Evolutionary conservation across 345 rosid genomes (phyloP), one percentile per base, ranked within the genome.

Genomic region (Eucalyptus decipiens): DNA sequence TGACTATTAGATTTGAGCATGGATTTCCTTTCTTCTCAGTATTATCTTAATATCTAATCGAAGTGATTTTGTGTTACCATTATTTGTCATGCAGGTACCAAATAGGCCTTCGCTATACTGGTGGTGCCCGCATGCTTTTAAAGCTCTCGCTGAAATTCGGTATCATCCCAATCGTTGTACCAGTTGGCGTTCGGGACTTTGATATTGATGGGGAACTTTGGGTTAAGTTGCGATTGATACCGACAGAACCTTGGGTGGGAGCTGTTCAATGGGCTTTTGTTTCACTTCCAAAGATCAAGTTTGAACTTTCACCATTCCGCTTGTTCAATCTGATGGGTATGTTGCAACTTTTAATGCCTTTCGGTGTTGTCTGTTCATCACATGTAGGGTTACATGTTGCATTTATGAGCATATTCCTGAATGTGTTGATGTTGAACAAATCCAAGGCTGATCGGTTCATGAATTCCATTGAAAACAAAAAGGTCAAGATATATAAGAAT

Each of bases 201-300:
- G 99, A 98, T 91, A 97, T 98, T 89, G 99, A 97, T 69, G 99
- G 99, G 76, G 99, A 98, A 93, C 97, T 98, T n/a, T 98, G 99
- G 99, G 99, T 98, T 90, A 98, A 98, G 89, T 90, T 97, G 92
- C 93, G 99, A 92, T 90, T 97, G 93, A 97, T 98, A 89, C 99
- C 99, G 1, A 92, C 97, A 14, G 97, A 91, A 54, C 99, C 99
- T 89, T 98, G 98, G 95, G 97, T 98, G 83, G 99, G 99, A 93
- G 98, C 98, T 87, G 99, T 91, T 91, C 92, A 95, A 54, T 97
- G 98, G 99, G 99, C 99, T 86, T 98, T 98, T 91, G 99, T 98
- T 86, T 96, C 99, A 60, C 97, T 97, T 93, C 99, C 99, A 50
- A 97, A 93, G 92, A 96, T 98, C 94, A 98, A 96, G 90, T 98